phyloP scores from a whole-genome alignment of 345 rosid species.

The Lumnitzera racemosa region DNA sequence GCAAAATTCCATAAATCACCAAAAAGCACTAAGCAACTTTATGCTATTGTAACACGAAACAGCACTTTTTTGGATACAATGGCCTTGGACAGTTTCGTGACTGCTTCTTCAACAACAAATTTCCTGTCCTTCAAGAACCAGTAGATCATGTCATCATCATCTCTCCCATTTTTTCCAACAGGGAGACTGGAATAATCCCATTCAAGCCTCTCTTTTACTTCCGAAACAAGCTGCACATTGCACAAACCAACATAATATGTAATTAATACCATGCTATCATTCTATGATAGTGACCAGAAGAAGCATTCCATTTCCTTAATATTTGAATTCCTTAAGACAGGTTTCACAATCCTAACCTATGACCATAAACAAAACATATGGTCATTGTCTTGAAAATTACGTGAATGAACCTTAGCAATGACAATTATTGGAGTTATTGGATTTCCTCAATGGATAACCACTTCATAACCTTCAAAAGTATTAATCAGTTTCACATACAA shows the following conservation, averaged over 20 bases:
- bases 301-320: too few relatives aligned
- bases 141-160: slow-evolving; percentile 86
- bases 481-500: too few relatives aligned
- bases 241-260: not conserved
- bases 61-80: slow-evolving; percentile 52
- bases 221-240: slow-evolving; percentile 56
- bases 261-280: too few relatives aligned
- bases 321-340: too few relatives aligned
- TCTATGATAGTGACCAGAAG: too few relatives aligned
- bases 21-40: not conserved
- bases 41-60: not conserved
- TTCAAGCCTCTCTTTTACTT: slow-evolving; percentile 66
- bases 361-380: too few relatives aligned
- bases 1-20: not conserved
- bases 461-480: too few relatives aligned
- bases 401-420: too few relatives aligned
- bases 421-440: too few relatives aligned
- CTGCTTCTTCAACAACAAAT: slow-evolving; percentile 58
- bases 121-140: slow-evolving; percentile 80
- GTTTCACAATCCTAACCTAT: too few relatives aligned
- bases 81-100: slow-evolving; percentile 58
- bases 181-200: slow-evolving; percentile 56
- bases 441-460: too few relatives aligned
- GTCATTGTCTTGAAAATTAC: too few relatives aligned
- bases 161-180: slow-evolving; percentile 76